These are phyloP conservation scores for Boletus sensibilis DNA, from an alignment of 768 basidiomycete species.

Conservation along the genomic window DNA sequence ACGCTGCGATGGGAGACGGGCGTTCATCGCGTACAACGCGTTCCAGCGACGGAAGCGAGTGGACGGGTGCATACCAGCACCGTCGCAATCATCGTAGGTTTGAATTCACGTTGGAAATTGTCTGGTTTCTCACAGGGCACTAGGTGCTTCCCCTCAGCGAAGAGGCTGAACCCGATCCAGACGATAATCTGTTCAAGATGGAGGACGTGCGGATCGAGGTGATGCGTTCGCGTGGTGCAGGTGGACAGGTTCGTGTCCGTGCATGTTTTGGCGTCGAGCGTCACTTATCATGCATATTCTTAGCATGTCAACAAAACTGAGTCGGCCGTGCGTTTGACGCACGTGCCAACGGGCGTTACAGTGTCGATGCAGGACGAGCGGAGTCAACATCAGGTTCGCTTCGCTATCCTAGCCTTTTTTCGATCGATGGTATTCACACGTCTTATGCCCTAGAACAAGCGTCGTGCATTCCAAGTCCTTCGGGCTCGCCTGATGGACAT, in stretches of 20 bases:
- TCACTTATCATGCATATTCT: not conserved
- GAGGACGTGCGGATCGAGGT: conserved; percentile 90
- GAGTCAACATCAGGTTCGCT: conserved; percentile 82
- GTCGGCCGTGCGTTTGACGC: conserved; percentile 92
- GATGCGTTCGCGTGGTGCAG: conserved; percentile 95
- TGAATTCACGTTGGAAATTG: not conserved
- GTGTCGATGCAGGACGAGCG: conserved; percentile 99
- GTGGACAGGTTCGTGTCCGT: conserved; percentile 70
- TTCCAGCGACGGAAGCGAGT: conserved; percentile 85
- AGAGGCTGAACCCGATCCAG: conserved; percentile 49
- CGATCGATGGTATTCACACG: not conserved
- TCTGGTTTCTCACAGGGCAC: not conserved
- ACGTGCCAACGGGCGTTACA: conserved; percentile 87
- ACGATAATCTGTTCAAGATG: conserved; percentile 74
- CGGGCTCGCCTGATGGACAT: conserved; percentile 81
- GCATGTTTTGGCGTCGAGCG: not conserved
- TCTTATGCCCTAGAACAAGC: conserved; percentile 61
- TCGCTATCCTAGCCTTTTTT: not conserved
- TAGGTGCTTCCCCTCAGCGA: conserved; percentile 83
- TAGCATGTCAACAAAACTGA: conserved; percentile 99
- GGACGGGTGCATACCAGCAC: conserved; percentile 94
- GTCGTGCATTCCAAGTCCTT: conserved; percentile 91
- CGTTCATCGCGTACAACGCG: conserved; percentile 92
- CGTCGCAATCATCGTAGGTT: conserved; percentile 75
- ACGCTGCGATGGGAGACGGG: conserved; percentile 87